Conservation (phyloP, 306 rosid species). For the Cucumis melo region DNA sequence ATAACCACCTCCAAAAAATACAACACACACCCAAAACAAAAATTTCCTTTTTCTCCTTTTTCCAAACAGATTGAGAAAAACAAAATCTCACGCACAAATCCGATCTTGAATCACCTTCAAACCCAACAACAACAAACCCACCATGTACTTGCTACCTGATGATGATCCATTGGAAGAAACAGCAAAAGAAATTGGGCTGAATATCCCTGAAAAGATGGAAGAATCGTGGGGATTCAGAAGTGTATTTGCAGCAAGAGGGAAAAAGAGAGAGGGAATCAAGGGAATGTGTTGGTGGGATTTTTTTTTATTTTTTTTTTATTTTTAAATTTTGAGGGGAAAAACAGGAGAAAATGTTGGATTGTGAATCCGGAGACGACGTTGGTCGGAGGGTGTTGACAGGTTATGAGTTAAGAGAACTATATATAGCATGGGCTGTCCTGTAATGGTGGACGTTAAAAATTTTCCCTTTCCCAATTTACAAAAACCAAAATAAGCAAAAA, state of each 20-base stretch:
- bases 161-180: background rate
- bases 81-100: background rate
- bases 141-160: background rate
- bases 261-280: background rate
- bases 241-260: background rate
- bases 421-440: constrained; percentile 11
- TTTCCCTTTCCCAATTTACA: background rate
- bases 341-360: background rate
- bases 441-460: constrained; percentile 4
- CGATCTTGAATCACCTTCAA: background rate
- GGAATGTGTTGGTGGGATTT: constrained; percentile 2
- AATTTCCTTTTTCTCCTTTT: background rate
- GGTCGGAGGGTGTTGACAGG: constrained; percentile 2
- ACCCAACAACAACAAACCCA: background rate
- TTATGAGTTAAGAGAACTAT: background rate
- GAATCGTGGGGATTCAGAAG: background rate
- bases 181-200: background rate
- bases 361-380: background rate
- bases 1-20: constrained; percentile 13
- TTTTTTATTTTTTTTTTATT: no score
- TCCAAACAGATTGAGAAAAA: background rate
- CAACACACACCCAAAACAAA: background rate
- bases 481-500: background rate
- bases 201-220: background rate
- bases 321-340: background rate